Percentiles rank a stretch among this genome's conserved stretches.
Conservation (phyloP, 352 stramenopile genomes). For the Phytopythium ostracodes region DNA sequence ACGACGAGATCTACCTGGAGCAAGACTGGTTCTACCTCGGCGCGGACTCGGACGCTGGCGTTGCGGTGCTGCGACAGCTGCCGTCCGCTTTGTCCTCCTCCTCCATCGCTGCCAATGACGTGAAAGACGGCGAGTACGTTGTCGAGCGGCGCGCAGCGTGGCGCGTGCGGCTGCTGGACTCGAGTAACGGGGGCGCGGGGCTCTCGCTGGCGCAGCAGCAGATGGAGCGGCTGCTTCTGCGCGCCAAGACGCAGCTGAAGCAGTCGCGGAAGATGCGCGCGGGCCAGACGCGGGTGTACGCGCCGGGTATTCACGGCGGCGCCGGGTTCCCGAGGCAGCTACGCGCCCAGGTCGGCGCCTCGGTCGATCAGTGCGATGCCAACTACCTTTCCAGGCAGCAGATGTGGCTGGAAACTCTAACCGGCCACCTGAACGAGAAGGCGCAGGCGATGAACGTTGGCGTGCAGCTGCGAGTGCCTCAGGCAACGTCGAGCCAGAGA, state of each 20-base stretch:
- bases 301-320: constrained; percentile 38
- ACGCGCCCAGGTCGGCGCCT: constrained; percentile 38
- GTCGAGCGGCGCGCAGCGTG: constrained; percentile 64
- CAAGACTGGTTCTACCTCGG: constrained; percentile 84
- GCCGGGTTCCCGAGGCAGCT: constrained; percentile 48
- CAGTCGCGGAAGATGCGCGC: constrained; percentile 68
- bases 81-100: constrained; percentile 16
- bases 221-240: constrained; percentile 71
- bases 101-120: constrained; percentile 22
- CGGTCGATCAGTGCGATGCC: constrained; percentile 43
- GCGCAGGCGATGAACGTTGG: constrained; percentile 37
- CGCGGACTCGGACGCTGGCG: constrained; percentile 52
- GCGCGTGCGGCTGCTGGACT: constrained; percentile 66
- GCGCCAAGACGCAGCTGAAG: constrained; percentile 73
- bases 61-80: constrained; percentile 65
- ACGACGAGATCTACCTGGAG: constrained; percentile 78
- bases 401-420: constrained; percentile 8
- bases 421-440: constrained; percentile 35
- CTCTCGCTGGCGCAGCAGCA: constrained; percentile 73
- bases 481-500: not conserved
- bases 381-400: constrained; percentile 24
- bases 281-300: constrained; percentile 45
- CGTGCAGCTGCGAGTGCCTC: not conserved
- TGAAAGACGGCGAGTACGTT: constrained; percentile 57
- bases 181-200: constrained; percentile 53